Conservation (phyloP, 352 stramenopile genomes). For the Peronospora farinosa region DNA sequence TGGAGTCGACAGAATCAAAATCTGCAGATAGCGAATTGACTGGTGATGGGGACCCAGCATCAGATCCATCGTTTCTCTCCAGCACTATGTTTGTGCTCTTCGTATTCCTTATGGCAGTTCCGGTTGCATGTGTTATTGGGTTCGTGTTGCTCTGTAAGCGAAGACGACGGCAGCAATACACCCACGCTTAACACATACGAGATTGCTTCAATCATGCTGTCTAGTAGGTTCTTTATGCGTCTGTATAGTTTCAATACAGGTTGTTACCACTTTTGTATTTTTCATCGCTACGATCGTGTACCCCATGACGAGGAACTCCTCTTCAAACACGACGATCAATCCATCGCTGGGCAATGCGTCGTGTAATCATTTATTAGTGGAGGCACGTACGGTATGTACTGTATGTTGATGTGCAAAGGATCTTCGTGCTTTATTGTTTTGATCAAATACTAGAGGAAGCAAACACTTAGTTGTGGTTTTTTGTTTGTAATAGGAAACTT, state of each 20-base stretch:
- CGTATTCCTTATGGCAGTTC: slow-evolving; percentile 22
- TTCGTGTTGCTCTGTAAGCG: slow-evolving; percentile 20
- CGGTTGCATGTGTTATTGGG: slow-evolving; percentile 20
- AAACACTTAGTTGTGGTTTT: slow-evolving; percentile 8
- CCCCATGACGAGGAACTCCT: too few species aligned
- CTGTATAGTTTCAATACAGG: too few species aligned
- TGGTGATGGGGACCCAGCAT: neutral
- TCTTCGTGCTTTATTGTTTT: too few species aligned
- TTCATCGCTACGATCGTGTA: too few species aligned
- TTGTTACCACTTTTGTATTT: too few species aligned
- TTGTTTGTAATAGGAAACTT: slow-evolving; percentile 31
- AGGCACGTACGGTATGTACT: slow-evolving; percentile 34
- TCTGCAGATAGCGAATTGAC: neutral
- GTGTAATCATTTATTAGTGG: slow-evolving; percentile 29
- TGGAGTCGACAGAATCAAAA: slow-evolving; percentile 6
- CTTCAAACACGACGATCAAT: slow-evolving; percentile 4
- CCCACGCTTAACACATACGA: slow-evolving; percentile 1
- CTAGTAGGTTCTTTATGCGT: too few species aligned
- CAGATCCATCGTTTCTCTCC: slow-evolving; percentile 13
- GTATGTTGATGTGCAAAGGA: neutral
- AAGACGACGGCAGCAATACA: slow-evolving; percentile 7
- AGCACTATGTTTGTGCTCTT: slow-evolving; percentile 20
- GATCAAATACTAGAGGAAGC: too few species aligned
- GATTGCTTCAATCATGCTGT: too few species aligned
- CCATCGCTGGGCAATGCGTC: slow-evolving; percentile 21